Evolutionary conservation across 2,329 filamentous ascomycete genomes (phyloP).

Genomic region (Pestalotiopsis sp.): DNA sequence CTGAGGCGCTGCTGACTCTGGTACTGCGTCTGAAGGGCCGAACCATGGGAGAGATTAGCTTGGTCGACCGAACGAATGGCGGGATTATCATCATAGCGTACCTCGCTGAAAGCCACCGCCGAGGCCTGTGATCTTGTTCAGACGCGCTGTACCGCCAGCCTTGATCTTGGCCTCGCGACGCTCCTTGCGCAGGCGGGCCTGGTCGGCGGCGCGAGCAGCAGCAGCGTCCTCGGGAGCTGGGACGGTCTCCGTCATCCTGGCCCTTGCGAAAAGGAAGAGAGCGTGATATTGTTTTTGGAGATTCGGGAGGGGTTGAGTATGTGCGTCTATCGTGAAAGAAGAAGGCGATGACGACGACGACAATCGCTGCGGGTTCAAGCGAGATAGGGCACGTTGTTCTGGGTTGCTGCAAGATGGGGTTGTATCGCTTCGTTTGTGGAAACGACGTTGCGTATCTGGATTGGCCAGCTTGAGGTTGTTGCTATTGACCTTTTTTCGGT

Average conservation of each 20-base stretch:
- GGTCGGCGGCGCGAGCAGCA: conserved; percentile 59
- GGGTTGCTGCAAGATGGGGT: neutral
- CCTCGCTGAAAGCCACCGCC: conserved; percentile 59
- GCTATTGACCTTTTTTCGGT: neutral
- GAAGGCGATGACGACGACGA: neutral
- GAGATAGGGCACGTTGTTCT: neutral
- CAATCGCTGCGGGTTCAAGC: neutral
- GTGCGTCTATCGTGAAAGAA: neutral
- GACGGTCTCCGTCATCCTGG: conserved; percentile 29
- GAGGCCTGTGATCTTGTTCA: conserved; percentile 76
- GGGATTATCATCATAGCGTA: conserved; percentile 23
- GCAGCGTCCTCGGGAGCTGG: conserved; percentile 47
- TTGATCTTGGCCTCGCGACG: conserved; percentile 79
- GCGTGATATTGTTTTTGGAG: neutral
- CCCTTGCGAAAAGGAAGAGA: neutral
- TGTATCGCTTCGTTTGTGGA: neutral
- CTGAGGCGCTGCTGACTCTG: neutral
- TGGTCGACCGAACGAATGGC: neutral
- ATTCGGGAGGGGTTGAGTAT: neutral
- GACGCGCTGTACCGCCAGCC: conserved; percentile 68
- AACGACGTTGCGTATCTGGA: conserved; percentile 9
- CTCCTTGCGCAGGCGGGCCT: conserved; percentile 77
- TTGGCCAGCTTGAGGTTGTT: neutral
- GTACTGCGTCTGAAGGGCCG: conserved; percentile 11
- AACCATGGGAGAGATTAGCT: neutral